phyloP scores from a whole-genome alignment of 2,329 filamentous ascomycete genomes.

The Metarhizium album region DNA sequence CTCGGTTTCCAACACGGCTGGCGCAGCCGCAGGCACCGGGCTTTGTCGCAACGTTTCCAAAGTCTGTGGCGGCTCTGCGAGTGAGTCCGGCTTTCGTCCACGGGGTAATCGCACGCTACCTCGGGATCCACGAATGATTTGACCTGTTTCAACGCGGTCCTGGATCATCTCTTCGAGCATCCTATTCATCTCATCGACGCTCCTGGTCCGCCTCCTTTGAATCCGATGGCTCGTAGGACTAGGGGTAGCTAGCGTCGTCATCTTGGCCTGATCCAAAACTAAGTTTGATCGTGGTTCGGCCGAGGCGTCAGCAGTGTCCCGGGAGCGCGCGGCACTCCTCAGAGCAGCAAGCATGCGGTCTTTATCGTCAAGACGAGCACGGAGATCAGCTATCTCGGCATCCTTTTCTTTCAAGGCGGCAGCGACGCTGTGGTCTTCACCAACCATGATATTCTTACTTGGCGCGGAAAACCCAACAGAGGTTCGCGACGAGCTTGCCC shows the following conservation, averaged over 20 bases:
- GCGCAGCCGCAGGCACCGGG: slow-evolving; percentile 17
- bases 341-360: slow-evolving; percentile 86
- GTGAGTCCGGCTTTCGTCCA: slow-evolving; percentile 29
- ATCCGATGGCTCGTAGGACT: slow-evolving; percentile 15
- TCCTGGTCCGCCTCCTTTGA: slow-evolving; percentile 49
- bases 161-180: slow-evolving; percentile 97
- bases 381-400: slow-evolving; percentile 82
- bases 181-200: slow-evolving; percentile 84
- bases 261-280: slow-evolving; percentile 6
- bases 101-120: slow-evolving; percentile 54
- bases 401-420: slow-evolving; percentile 78
- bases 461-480: slow-evolving; percentile 59
- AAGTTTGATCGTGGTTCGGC: slow-evolving; percentile 22
- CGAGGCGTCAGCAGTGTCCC: slow-evolving; percentile 62
- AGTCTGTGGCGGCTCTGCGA: slow-evolving; percentile 22
- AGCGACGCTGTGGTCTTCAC: slow-evolving; percentile 67
- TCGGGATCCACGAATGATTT: slow-evolving; percentile 54
- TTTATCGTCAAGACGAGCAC: slow-evolving; percentile 83
- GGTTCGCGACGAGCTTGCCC: slow-evolving; percentile 80
- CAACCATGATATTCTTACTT: slow-evolving; percentile 55
- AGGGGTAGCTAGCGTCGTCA: slow-evolving; percentile 8
- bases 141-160: slow-evolving; percentile 68
- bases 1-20: slow-evolving; percentile 16
- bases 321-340: slow-evolving; percentile 72
- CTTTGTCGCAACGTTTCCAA: slow-evolving; percentile 30